A percentile compares a stretch with the other conserved stretches of the same genome.
phyloP scores from a whole-genome alignment of 2,329 filamentous ascomycete species.

The Chaetoscypha palmicola region DNA sequence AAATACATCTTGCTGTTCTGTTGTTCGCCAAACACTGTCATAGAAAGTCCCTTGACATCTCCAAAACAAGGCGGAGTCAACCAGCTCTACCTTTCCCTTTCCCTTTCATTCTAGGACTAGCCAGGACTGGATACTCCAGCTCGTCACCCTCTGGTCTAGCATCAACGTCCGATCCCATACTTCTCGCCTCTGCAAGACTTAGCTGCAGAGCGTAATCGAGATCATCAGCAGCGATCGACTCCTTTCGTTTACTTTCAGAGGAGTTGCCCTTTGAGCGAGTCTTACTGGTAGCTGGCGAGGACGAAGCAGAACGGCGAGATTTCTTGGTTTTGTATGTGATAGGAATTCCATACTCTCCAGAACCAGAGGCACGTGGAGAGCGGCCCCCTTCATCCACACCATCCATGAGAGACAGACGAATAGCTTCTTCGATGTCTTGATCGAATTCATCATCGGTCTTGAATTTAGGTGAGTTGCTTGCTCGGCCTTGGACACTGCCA shows the following conservation, averaged over 20 bases:
- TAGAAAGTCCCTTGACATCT: no score
- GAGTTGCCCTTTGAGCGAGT: slow-evolving; percentile 10
- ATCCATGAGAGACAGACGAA: slow-evolving; percentile 54
- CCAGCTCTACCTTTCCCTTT: slow-evolving; percentile 36
- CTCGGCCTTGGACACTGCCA: slow-evolving; percentile 40
- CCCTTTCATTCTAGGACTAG: slow-evolving; percentile 27
- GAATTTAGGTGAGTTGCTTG: slow-evolving; percentile 19
- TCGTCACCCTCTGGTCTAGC: slow-evolving; percentile 15
- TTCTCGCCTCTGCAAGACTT: slow-evolving; percentile 50
- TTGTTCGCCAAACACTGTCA: no score
- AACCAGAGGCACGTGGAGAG: slow-evolving; percentile 40
- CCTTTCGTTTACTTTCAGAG: slow-evolving; percentile 4
- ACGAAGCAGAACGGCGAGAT: slow-evolving; percentile 34
- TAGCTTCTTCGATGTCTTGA: slow-evolving; percentile 57
- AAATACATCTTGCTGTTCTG: no score
- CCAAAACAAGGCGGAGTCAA: no score
- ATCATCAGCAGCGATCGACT: slow-evolving; percentile 39
- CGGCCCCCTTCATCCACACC: slow-evolving; percentile 41
- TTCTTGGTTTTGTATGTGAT: slow-evolving; percentile 43
- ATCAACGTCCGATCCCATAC: slow-evolving; percentile 25
- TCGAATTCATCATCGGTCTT: slow-evolving; percentile 42
- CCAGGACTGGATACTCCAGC: slow-evolving; percentile 36
- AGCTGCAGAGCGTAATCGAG: slow-evolving; percentile 53
- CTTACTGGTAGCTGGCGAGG: slow-evolving; percentile 29
- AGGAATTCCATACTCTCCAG: slow-evolving; percentile 44